Conservation (phyloP, 257 asterid genomes). For the Salvia splendens region DNA sequence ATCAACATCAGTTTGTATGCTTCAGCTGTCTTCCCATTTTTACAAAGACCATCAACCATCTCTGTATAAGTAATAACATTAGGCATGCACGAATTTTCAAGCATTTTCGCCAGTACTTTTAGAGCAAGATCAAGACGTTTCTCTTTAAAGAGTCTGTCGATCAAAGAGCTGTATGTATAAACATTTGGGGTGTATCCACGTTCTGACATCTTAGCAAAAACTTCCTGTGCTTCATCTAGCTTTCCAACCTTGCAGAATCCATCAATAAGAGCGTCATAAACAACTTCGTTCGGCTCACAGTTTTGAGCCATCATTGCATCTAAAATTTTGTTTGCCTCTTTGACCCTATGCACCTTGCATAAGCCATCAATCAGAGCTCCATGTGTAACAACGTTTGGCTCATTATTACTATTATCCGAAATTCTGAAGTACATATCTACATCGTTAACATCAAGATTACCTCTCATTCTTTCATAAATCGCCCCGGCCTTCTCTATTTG, state of each 20-base stretch:
- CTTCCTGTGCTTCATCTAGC: conserved; percentile 88
- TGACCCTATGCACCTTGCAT: conserved; percentile 81
- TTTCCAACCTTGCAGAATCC: conserved; percentile 93
- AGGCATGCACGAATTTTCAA: conserved; percentile 74
- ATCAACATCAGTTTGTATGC: conserved; percentile 84
- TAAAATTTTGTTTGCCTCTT: conserved; percentile 72
- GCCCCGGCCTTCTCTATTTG: conserved; percentile 74
- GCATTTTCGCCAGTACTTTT: conserved; percentile 83
- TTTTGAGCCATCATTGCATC: conserved; percentile 71
- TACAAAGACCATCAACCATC: conserved; percentile 94
- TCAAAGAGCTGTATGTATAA: conserved; percentile 76
- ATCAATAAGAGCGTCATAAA: conserved; percentile 87
- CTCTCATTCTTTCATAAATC: conserved; percentile 79
- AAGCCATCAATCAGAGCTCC: conserved; percentile 95
- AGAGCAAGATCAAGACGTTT: conserved; percentile 85
- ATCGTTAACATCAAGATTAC: conserved; percentile 50
- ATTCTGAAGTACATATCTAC: conserved; percentile 66
- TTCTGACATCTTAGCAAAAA: conserved; percentile 74
- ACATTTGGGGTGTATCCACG: conserved; percentile 69
- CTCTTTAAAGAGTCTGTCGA: conserved; percentile 84
- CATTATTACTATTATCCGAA: conserved; percentile 44
- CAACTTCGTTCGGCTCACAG: conserved; percentile 73
- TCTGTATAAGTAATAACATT: conserved; percentile 81
- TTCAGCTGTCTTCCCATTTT: conserved; percentile 84
- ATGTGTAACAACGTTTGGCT: conserved; percentile 74